Evolutionary conservation across 805 yeast species (phyloP).

Genomic region (Cyberlindnera saturnus): DNA sequence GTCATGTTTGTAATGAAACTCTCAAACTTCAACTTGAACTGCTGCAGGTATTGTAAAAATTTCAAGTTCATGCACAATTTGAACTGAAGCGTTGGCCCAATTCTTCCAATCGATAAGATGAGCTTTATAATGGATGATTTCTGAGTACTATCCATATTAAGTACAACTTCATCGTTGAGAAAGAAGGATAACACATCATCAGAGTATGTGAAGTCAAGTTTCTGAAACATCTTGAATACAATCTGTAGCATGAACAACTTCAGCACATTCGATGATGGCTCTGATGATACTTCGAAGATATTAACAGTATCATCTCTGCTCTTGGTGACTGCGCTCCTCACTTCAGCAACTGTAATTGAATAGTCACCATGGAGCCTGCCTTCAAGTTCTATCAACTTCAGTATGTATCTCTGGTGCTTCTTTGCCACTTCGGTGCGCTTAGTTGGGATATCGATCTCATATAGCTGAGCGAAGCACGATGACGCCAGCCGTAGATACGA

Average conservation of each 20-base stretch:
- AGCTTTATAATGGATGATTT: constrained; percentile 11
- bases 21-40: constrained; percentile 13
- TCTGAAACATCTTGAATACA: constrained; percentile 18
- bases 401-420: constrained; percentile 18
- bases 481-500: constrained; percentile 18
- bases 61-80: constrained; percentile 18
- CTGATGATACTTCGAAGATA: constrained; percentile 1
- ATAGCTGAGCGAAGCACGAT: constrained; percentile 18
- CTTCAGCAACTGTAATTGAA: constrained; percentile 3
- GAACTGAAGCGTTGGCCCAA: constrained; percentile 13
- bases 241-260: constrained; percentile 19
- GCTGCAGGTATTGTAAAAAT: constrained; percentile 13
- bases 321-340: constrained; percentile 2
- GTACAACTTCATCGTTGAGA: constrained; percentile 1
- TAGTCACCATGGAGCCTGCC: constrained; percentile 5
- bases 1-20: constrained; percentile 16
- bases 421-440: constrained; percentile 7
- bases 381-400: constrained; percentile 21
- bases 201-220: constrained; percentile 4
- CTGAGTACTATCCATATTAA: constrained; percentile 9
- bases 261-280: constrained; percentile 2
- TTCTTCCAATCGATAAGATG: constrained; percentile 15
- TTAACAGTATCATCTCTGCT: background rate
- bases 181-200: constrained; percentile 9
- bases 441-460: constrained; percentile 9